A percentile compares a stretch with the other conserved stretches of the same genome.
Evolutionary conservation across 805 yeast genomes (phyloP).

Genomic region (Helenozyma rhizophorensis): DNA sequence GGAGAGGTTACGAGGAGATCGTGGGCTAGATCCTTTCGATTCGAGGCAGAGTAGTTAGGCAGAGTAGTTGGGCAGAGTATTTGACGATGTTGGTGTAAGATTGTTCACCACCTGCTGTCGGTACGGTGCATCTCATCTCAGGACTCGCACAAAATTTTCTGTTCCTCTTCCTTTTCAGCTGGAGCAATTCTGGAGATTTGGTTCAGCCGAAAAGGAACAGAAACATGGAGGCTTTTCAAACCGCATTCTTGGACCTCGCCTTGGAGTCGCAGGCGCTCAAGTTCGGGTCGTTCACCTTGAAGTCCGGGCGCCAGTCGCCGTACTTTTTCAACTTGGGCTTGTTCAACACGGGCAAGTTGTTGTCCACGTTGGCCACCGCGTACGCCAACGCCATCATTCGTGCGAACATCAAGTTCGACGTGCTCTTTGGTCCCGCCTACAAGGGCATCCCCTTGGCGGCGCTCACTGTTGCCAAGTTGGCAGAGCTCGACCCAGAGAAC

Average conservation of each 20-base stretch:
- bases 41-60: too few species aligned
- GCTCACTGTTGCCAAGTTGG: slow-evolving; percentile 84
- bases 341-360: slow-evolving; percentile 73
- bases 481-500: slow-evolving; percentile 81
- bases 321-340: slow-evolving; percentile 82
- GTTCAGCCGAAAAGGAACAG: background rate
- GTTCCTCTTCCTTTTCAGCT: too few species aligned
- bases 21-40: too few species aligned
- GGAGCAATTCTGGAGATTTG: too few species aligned
- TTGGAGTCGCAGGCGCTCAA: slow-evolving; percentile 75
- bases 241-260: slow-evolving; percentile 75
- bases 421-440: slow-evolving; percentile 95
- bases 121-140: too few species aligned
- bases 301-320: slow-evolving; percentile 92
- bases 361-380: slow-evolving; percentile 79
- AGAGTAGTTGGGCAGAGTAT: too few species aligned
- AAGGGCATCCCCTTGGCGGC: slow-evolving; percentile 97
- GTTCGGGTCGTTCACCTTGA: slow-evolving; percentile 86
- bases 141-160: too few species aligned
- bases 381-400: slow-evolving; percentile 86
- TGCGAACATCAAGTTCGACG: slow-evolving; percentile 79
- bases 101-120: too few species aligned
- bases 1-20: too few species aligned
- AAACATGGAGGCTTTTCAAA: slow-evolving; percentile 46
- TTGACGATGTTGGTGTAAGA: too few species aligned